phyloP scores from a whole-genome alignment of 1,284 basidiomycete species.

The Farysia itapuensis region DNA sequence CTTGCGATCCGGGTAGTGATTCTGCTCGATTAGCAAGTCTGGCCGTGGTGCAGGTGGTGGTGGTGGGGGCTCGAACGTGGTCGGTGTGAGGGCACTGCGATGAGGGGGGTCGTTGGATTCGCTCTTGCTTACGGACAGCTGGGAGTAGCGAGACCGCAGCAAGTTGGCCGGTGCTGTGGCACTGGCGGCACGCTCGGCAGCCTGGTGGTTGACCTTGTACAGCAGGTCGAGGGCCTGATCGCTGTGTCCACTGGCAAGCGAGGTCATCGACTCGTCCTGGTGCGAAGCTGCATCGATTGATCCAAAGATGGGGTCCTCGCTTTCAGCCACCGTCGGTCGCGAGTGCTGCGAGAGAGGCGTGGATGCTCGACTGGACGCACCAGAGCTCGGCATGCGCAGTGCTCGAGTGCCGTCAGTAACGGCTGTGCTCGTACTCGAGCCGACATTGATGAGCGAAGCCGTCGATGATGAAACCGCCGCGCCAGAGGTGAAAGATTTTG shows the following conservation, averaged over 20 bases:
- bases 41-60: no score
- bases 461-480: slow-evolving; percentile 11
- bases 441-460: slow-evolving; percentile 21
- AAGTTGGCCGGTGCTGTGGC: no score
- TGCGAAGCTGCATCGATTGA: slow-evolving; percentile 11
- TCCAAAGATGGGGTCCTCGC: slow-evolving; percentile 4
- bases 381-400: slow-evolving; percentile 1
- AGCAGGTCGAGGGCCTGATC: slow-evolving; percentile 32
- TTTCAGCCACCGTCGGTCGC: no score
- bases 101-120: not conserved
- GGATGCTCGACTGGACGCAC: slow-evolving; percentile 6
- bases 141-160: slow-evolving; percentile 12
- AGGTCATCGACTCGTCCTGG: slow-evolving; percentile 18
- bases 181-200: slow-evolving; percentile 14
- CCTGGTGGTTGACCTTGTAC: slow-evolving; percentile 24
- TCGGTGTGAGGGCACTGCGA: not conserved
- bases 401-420: slow-evolving; percentile 8
- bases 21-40: not conserved
- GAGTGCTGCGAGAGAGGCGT: no score
- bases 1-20: slow-evolving; percentile 24
- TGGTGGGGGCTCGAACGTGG: not conserved
- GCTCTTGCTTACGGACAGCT: slow-evolving; percentile 4
- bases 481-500: no score
- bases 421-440: slow-evolving; percentile 21
- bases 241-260: slow-evolving; percentile 21